A percentile compares a stretch with the other conserved stretches of the same genome.
phyloP scores from a whole-genome alignment of 371 early-diverging fungal genomes.

The Syncephalis plumigaleata region DNA sequence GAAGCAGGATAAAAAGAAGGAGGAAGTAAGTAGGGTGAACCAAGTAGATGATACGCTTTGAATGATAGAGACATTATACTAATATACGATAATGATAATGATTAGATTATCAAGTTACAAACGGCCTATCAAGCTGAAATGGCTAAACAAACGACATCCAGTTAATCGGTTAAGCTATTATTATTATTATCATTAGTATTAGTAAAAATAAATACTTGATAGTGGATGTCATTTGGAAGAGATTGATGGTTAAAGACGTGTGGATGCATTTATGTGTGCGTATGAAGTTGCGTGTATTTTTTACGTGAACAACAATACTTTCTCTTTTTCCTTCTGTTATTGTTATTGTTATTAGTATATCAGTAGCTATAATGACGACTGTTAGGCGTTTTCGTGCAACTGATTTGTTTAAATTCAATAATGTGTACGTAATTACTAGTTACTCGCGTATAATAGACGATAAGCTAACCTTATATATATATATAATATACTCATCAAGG shows the following conservation, averaged over 20 bases:
- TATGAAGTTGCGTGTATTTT: too few species aligned
- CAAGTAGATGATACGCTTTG: not conserved
- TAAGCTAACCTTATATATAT: not conserved
- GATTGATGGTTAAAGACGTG: too few species aligned
- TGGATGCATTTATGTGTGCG: too few species aligned
- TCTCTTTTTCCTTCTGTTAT: too few species aligned
- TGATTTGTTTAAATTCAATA: constrained; percentile 81
- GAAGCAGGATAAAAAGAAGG: constrained; percentile 61
- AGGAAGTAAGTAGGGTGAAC: constrained; percentile 26
- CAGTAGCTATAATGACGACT: constrained; percentile 32
- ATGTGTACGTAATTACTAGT: constrained; percentile 35
- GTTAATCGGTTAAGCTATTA: too few species aligned
- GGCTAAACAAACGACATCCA: not conserved
- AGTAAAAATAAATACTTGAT: too few species aligned
- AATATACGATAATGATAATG: not conserved
- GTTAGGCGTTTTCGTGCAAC: constrained; percentile 55
- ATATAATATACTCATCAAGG: constrained; percentile 15
- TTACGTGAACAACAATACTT: too few species aligned
- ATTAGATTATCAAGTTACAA: not conserved
- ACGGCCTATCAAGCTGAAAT: not conserved
- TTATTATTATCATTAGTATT: too few species aligned
- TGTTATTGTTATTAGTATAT: not conserved
- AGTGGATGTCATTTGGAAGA: too few species aligned
- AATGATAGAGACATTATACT: too few species aligned
- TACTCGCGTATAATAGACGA: not conserved